Percentiles rank a stretch among this genome's conserved stretches.
These are phyloP conservation scores for Crithidia bombi DNA, from an alignment of 208 protist species.

Conservation along the genomic window DNA sequence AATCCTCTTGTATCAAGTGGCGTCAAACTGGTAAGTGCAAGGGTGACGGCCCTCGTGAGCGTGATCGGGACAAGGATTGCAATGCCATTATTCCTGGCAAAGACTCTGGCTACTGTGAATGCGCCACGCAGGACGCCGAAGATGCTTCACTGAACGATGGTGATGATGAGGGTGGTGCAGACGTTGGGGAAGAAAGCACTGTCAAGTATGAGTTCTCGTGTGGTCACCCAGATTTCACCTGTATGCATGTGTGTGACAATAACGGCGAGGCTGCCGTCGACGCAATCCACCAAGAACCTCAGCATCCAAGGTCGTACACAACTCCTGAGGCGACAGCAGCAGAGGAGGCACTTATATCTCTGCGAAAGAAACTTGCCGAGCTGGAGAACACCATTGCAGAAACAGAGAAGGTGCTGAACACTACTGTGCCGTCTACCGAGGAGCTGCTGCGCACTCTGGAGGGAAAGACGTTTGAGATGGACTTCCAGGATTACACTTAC, in stretches of 20 bases:
- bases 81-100: constrained; percentile 27
- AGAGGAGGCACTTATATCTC: constrained; percentile 14
- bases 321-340: constrained; percentile 39
- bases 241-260: constrained; percentile 57
- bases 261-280: constrained; percentile 32
- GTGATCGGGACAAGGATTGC: constrained; percentile 45
- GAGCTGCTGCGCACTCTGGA: constrained; percentile 60
- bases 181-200: neutral
- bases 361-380: constrained; percentile 22
- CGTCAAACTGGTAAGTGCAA: constrained; percentile 47
- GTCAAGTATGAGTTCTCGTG: constrained; percentile 47
- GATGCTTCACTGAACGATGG: neutral
- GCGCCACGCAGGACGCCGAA: constrained; percentile 10
- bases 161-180: neutral
- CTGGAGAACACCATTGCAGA: constrained; percentile 28
- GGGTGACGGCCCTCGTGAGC: constrained; percentile 20
- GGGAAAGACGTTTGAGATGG: constrained; percentile 53
- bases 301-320: constrained; percentile 33
- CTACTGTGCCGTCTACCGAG: constrained; percentile 41
- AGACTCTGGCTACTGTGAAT: constrained; percentile 68
- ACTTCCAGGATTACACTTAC: constrained; percentile 60
- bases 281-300: constrained; percentile 9
- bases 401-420: constrained; percentile 17
- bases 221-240: constrained; percentile 46
- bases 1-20: constrained; percentile 47